Conservation (phyloP, 768 basidiomycete genomes). For the Boletus vinaceobasis region DNA sequence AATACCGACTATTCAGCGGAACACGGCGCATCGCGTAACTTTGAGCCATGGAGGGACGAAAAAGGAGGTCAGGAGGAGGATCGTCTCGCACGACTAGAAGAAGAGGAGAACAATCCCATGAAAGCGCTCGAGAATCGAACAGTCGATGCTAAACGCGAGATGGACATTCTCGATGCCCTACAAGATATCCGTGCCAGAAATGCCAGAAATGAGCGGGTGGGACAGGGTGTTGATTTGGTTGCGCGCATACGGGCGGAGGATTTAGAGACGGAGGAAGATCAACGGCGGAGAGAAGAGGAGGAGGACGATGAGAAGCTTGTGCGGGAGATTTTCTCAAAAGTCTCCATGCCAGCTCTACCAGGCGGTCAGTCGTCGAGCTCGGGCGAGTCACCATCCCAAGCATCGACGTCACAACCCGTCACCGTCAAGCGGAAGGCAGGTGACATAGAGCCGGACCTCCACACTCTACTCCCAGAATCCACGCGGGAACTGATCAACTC, state of each 20-base stretch:
- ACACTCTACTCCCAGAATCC: slow-evolving; percentile 64
- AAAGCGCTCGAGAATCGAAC: slow-evolving; percentile 92
- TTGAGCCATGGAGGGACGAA: slow-evolving; percentile 95
- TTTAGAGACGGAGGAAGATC: slow-evolving; percentile 74
- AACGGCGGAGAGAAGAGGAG: slow-evolving; percentile 63
- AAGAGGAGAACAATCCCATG: slow-evolving; percentile 97
- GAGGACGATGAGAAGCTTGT: slow-evolving; percentile 93
- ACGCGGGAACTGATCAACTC: slow-evolving; percentile 55
- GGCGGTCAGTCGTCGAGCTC: slow-evolving; percentile 23
- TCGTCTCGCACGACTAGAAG: slow-evolving; percentile 77
- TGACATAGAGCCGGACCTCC: slow-evolving; percentile 68
- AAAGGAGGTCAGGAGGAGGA: slow-evolving; percentile 77
- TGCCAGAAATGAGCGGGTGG: slow-evolving; percentile 84
- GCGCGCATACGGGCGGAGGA: slow-evolving; percentile 64
- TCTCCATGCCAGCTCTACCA: slow-evolving; percentile 38
- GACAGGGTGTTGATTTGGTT: slow-evolving; percentile 66
- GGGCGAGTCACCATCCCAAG: slow-evolving; percentile 18
- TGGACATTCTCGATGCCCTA: slow-evolving; percentile 95
- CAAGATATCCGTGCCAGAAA: slow-evolving; percentile 89
- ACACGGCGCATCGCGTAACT: slow-evolving; percentile 96
- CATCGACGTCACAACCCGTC: slow-evolving; percentile 34
- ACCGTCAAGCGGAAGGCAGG: slow-evolving; percentile 89
- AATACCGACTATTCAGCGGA: slow-evolving; percentile 93
- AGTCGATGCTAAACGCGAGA: slow-evolving; percentile 90
- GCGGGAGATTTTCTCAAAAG: slow-evolving; percentile 81